A percentile compares a stretch with the other conserved stretches of the same genome.
These are phyloP conservation scores for Xylaria sp. DNA, from an alignment of 2,329 filamentous ascomycete species.

Conservation along the genomic window DNA sequence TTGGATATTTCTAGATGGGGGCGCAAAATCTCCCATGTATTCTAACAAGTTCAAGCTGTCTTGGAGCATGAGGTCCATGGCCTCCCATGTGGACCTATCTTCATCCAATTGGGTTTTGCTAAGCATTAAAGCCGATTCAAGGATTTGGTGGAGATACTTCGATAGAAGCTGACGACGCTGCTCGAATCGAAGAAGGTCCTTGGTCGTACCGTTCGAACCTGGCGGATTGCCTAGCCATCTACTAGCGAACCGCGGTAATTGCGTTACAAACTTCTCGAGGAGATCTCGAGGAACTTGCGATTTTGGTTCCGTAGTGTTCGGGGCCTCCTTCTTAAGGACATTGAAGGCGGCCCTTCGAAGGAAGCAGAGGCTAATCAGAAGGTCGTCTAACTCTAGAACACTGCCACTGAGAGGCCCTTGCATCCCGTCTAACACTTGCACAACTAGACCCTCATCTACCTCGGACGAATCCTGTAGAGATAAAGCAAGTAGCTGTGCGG, in stretches of 20 bases:
- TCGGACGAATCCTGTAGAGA: conserved; percentile 60
- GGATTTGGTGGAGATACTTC: conserved; percentile 64
- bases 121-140: conserved; percentile 71
- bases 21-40: conserved; percentile 58
- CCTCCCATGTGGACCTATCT: conserved; percentile 62
- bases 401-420: conserved; percentile 70
- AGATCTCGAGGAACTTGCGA: conserved; percentile 46
- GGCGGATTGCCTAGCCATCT: conserved; percentile 72
- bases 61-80: conserved; percentile 66
- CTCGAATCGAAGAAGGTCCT: conserved; percentile 70
- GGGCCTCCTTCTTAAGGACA: conserved; percentile 52
- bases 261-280: conserved; percentile 67
- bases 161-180: conserved; percentile 66
- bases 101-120: conserved; percentile 64
- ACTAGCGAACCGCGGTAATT: conserved; percentile 69
- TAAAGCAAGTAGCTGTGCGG: conserved; percentile 66
- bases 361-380: conserved; percentile 66
- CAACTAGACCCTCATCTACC: conserved; percentile 57
- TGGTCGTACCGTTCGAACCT: conserved; percentile 61
- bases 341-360: conserved; percentile 66
- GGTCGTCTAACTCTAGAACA: conserved; percentile 68
- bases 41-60: conserved; percentile 67
- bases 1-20: conserved; percentile 46
- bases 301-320: conserved; percentile 21
- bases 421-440: conserved; percentile 64